Base-by-base conservation (phyloP, 192 early-diverging fungal genomes). In the Gamsiella multidivaricata region DNA sequence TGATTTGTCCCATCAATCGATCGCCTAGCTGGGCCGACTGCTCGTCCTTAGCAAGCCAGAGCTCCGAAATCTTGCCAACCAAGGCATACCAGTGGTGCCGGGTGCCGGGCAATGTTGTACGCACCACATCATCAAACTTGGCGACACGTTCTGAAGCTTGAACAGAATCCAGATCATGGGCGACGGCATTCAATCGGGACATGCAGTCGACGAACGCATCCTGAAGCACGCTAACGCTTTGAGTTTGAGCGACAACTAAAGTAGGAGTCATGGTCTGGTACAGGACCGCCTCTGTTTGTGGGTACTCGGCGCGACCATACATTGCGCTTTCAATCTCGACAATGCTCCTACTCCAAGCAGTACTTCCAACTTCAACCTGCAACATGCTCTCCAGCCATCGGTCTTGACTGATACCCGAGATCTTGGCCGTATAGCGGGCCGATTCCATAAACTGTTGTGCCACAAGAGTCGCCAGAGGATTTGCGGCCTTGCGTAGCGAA, bases 401-500 rank as follows among this genome's bases (percentile, higher is more conserved):
- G 41, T 78, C 66, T 31, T 78, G 65, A 20, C 65, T 61, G 6
- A 66, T 64, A 6, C 74, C 74, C 6, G 54, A 63, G 20, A 78
- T 64, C 74, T 69, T 78, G 54, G 74, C 74, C 2, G 74, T 78
- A 49, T 66, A 78, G 15, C 74, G 65, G 14, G 65, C 74, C 31
- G 74, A 78, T 46, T 78, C 74, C 74, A 78, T 58, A 54, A 78
- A 78, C 66, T 78, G 74, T 46, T 78, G 74, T 18, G 74, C 74
- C 5, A 78, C 74, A 34, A 78, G 32, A 0, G 74, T 78, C 2
- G 74, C 74, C 34, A 78, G 14, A 6, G 74, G 74, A 29, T 78
- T 68, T 36, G 74, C 65, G 14, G 46, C 66, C 29, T 62, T 68
- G 54, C 45, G 65, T 34, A 78, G 46, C 20, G 65, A 68, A 45